Evolutionary conservation across 345 rosid species (phyloP).

Genomic region (Sonneratia caseolaris): DNA sequence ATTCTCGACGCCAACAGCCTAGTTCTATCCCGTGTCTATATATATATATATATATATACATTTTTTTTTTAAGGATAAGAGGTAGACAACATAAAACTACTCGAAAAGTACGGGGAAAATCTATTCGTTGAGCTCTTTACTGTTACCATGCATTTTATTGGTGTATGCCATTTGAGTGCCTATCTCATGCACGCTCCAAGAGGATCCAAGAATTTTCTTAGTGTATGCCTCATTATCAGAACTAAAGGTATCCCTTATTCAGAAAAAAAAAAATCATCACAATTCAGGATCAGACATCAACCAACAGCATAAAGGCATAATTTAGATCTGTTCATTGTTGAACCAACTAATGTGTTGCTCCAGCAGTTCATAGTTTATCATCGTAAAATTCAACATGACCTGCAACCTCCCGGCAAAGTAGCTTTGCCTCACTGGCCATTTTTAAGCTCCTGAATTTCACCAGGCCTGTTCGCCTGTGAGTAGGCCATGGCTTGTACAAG

Average conservation of each 20-base stretch:
- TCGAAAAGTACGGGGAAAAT: neutral
- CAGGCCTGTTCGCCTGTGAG: slow-evolving; percentile 58
- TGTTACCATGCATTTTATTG: neutral
- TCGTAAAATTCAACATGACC: slow-evolving; percentile 71
- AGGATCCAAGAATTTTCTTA: too few relatives aligned
- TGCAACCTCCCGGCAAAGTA: slow-evolving; percentile 70
- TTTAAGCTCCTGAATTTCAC: slow-evolving; percentile 50
- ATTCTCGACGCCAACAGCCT: neutral
- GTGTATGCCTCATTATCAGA: neutral
- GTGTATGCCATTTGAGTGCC: neutral
- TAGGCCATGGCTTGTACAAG: slow-evolving; percentile 48
- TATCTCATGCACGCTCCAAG: neutral
- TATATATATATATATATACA: too few relatives aligned
- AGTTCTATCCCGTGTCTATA: too few relatives aligned
- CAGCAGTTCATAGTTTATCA: slow-evolving; percentile 13
- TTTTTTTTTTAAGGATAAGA: too few relatives aligned
- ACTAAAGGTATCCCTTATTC: neutral
- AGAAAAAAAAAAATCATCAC: neutral
- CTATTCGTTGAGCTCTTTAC: neutral
- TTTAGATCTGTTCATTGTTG: neutral
- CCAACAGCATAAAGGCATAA: neutral
- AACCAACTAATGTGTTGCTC: neutral
- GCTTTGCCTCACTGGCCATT: slow-evolving; percentile 53
- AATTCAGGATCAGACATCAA: too few relatives aligned
- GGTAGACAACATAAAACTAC: too few relatives aligned